Evolutionary conservation across 306 rosid genomes (phyloP), one percentile per base, ranked within the genome.

Genomic region (Purshia tridentata): DNA sequence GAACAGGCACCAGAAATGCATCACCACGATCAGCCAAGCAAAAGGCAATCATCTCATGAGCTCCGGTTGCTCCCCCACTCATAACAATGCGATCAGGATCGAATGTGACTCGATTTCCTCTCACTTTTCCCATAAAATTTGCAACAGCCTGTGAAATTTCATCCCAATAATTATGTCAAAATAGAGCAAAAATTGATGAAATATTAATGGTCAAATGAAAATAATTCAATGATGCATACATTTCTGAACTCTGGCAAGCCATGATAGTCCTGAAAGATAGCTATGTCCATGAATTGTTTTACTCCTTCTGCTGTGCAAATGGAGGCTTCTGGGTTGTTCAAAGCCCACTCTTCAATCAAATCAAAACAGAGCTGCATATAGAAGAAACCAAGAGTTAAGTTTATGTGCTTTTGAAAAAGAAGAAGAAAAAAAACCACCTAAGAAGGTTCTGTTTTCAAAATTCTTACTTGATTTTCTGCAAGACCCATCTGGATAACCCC

Each of bases 21-120:
- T 92, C 96, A 0, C 88, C 91, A 6, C 90, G 96, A 56, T 92
- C 88, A 18, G 98, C 98, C 83, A 92, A 77, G 84, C 98, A 90
- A 22, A 92, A 92, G 47, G 83, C 87, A 6, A 85, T 67, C 75
- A 69, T 92, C 80, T 92, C 96, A 49, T 87, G 95, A 63, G 95
- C 98, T 47, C 98, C 96, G 0, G 98, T 92, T 48, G 96, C 96
- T 67, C 98, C 98, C 6, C 98, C 92, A 20, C 96, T 88, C 98
- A 92, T 90, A 20, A 92, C 95, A 72, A 92, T 83, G 56, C 95
- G 90, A 29, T 88, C 91, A 2, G 96, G 88, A 40, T 88, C 86
- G 46, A 88, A 92, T 4, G 29, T 76, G 1, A 88, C 98, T 70
- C 86, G 78, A 55, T 88, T 80, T 46, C 92, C 91, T 84, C 98